phyloP scores from a whole-genome alignment of 352 stramenopile species.

The Pelagophyceae sp. region DNA sequence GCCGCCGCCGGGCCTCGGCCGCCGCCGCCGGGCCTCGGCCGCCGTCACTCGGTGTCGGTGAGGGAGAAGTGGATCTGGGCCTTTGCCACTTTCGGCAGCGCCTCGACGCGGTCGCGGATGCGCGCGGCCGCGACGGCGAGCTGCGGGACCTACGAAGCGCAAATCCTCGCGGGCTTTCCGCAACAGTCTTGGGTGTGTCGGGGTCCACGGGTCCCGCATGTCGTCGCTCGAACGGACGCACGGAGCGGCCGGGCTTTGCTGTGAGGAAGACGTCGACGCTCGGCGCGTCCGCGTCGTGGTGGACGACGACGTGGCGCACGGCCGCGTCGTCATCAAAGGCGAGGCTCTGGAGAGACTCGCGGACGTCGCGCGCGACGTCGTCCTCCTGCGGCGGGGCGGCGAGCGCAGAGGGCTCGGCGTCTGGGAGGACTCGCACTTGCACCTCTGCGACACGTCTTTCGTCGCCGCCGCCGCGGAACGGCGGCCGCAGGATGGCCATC shows the following conservation, averaged over 20 bases:
- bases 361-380: neutral
- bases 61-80: neutral
- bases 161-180: no score
- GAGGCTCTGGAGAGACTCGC: neutral
- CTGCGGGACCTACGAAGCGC: neutral
- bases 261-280: slow-evolving; percentile 11
- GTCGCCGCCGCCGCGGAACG: neutral
- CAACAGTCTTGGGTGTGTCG: no score
- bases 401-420: neutral
- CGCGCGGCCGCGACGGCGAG: neutral
- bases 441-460: neutral
- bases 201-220: no score
- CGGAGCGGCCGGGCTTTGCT: no score
- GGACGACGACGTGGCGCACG: neutral
- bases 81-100: neutral
- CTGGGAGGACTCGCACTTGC: neutral
- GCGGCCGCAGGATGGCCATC: neutral
- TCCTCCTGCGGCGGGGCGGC: neutral
- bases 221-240: neutral
- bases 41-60: neutral
- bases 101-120: neutral
- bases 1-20: no score
- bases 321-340: neutral
- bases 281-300: neutral
- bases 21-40: no score